These are phyloP conservation scores for Miscanthus lutarioriparius DNA, from an alignment of 176 grass and related monocot genomes.

Conservation along the genomic window DNA sequence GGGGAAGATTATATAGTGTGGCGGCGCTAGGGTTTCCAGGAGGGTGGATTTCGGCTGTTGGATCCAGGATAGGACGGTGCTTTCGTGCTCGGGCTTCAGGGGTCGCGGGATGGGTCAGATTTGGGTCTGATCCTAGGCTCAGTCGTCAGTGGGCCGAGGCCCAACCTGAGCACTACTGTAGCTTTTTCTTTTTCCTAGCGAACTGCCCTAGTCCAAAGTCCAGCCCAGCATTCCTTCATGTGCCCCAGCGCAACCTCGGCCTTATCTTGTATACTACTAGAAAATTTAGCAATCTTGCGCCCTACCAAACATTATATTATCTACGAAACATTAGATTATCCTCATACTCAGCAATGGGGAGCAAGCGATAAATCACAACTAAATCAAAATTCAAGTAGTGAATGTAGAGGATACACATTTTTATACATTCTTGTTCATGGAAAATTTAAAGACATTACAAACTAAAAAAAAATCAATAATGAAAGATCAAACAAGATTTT, in stretches of 20 bases:
- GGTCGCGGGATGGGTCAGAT: not conserved
- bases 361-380: too few relatives aligned
- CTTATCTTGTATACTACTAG: too few relatives aligned
- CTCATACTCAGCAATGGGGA: too few relatives aligned
- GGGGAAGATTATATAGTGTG: not conserved
- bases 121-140: not conserved
- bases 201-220: not conserved
- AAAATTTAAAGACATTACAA: too few relatives aligned
- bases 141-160: not conserved
- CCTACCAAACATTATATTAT: too few relatives aligned
- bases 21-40: conserved; percentile 8
- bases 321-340: too few relatives aligned
- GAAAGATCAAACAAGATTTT: too few relatives aligned
- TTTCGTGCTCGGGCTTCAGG: not conserved
- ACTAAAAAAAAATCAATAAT: too few relatives aligned
- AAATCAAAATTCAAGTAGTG: too few relatives aligned
- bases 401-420: too few relatives aligned
- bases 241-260: not conserved
- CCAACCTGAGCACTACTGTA: not conserved
- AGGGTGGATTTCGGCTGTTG: not conserved
- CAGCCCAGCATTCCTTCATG: not conserved
- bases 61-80: conserved; percentile 1
- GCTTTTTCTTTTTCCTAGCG: not conserved
- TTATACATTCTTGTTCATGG: too few relatives aligned
- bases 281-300: too few relatives aligned